Conservation (phyloP, 164 flowering plant genomes). For the Vitis cinerea region DNA sequence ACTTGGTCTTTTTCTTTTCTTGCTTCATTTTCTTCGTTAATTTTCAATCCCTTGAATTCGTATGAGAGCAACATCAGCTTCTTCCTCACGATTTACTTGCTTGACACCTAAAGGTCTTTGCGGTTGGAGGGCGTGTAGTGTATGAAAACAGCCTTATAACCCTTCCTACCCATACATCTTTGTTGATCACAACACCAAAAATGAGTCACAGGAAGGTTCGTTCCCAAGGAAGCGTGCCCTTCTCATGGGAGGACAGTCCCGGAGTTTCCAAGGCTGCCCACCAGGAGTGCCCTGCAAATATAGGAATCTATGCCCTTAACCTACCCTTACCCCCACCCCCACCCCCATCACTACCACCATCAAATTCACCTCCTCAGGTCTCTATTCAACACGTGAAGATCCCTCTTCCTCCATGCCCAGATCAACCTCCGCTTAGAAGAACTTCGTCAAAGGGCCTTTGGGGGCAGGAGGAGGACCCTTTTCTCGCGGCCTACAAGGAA, state of each 20-base stretch:
- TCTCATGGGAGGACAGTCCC: slow-evolving; percentile 49
- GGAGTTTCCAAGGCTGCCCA: slow-evolving; percentile 30
- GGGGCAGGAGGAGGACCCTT: slow-evolving; percentile 36
- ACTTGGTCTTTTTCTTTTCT: slow-evolving; percentile 2
- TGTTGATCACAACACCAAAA: background rate
- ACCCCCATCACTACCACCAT: slow-evolving; percentile 22
- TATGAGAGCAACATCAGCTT: slow-evolving; percentile 18
- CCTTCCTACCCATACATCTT: background rate
- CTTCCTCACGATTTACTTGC: slow-evolving; percentile 30
- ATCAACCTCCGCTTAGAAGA: slow-evolving; percentile 19
- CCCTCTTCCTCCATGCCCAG: slow-evolving; percentile 38
- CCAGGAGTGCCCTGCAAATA: background rate
- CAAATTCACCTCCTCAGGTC: slow-evolving; percentile 12
- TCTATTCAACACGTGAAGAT: slow-evolving; percentile 12
- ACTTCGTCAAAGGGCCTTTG: slow-evolving; percentile 24
- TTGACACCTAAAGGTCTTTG: slow-evolving; percentile 12
- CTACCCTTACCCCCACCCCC: slow-evolving; percentile 26
- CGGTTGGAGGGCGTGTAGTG: slow-evolving; percentile 25
- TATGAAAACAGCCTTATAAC: slow-evolving; percentile 17
- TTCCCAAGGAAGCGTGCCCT: slow-evolving; percentile 35
- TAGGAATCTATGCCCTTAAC: slow-evolving; percentile 5
- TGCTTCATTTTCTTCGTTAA: background rate
- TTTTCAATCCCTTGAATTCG: slow-evolving; percentile 3
- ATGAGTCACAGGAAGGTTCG: slow-evolving; percentile 32
- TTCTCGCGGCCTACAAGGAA: slow-evolving; percentile 42